These are phyloP conservation scores for Leonotis leonurus DNA, from an alignment of 257 asterid genomes.

Conservation along the genomic window DNA sequence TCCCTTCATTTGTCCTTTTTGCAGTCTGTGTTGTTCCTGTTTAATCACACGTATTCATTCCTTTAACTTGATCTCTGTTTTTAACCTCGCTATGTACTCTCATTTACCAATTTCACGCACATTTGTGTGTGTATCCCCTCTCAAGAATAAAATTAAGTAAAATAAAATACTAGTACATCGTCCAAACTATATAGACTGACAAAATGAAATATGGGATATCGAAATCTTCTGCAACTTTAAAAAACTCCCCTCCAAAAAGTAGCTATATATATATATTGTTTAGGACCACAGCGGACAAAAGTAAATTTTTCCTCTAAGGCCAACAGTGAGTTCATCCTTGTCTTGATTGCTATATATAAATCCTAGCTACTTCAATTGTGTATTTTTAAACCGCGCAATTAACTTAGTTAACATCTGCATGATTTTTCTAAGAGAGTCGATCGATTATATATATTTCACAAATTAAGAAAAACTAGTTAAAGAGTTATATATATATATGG, in stretches of 20 bases:
- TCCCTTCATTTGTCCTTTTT: too few relatives aligned
- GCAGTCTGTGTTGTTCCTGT: not conserved
- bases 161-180: not conserved
- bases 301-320: not conserved
- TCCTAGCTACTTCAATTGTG: not conserved
- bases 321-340: conserved; percentile 3
- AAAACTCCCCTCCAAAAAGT: not conserved
- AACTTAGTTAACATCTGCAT: not conserved
- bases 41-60: not conserved
- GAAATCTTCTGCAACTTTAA: not conserved
- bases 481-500: too few relatives aligned
- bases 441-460: too few relatives aligned
- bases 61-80: not conserved
- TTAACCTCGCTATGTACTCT: too few relatives aligned
- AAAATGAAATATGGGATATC: not conserved
- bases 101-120: too few relatives aligned
- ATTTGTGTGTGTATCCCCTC: too few relatives aligned
- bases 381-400: too few relatives aligned
- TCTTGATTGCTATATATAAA: not conserved
- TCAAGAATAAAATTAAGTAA: too few relatives aligned
- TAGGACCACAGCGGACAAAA: conserved; percentile 6
- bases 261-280: not conserved
- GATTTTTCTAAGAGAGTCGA: not conserved
- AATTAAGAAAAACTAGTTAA: too few relatives aligned
- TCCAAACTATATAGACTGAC: not conserved